Conservation (phyloP, 2,329 filamentous ascomycete genomes). For the Cladosporium sp. region DNA sequence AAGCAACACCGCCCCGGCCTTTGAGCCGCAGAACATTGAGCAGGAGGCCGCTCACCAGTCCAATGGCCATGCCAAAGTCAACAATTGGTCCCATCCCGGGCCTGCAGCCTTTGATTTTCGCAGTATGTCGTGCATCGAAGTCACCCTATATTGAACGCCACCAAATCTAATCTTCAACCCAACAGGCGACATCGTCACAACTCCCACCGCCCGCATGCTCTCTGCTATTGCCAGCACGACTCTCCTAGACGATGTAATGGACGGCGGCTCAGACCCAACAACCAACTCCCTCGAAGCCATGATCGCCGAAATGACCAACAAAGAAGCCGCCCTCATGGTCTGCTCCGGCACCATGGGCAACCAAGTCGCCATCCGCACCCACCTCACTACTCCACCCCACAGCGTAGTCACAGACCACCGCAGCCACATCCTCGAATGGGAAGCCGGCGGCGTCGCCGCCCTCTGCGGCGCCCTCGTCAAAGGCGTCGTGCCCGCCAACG, state of each 20-base stretch:
- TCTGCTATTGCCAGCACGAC: slow-evolving; percentile 67
- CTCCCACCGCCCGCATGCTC: slow-evolving; percentile 75
- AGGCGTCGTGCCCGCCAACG: slow-evolving; percentile 62
- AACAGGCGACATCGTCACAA: slow-evolving; percentile 59
- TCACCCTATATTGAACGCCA: neutral
- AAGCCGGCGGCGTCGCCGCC: slow-evolving; percentile 62
- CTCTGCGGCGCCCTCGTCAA: slow-evolving; percentile 66
- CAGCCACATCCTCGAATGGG: slow-evolving; percentile 68
- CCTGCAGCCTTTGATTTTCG: slow-evolving; percentile 53
- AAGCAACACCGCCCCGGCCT: slow-evolving; percentile 14
- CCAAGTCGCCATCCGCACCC: slow-evolving; percentile 72
- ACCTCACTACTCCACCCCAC: slow-evolving; percentile 74
- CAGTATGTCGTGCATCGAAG: slow-evolving; percentile 29
- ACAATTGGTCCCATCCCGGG: slow-evolving; percentile 39
- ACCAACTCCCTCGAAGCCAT: slow-evolving; percentile 70
- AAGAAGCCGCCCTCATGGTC: slow-evolving; percentile 73
- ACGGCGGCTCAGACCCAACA: slow-evolving; percentile 68
- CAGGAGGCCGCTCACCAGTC: slow-evolving; percentile 20
- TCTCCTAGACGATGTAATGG: slow-evolving; percentile 76
- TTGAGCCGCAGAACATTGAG: slow-evolving; percentile 14
- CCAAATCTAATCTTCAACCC: neutral
- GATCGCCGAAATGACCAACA: slow-evolving; percentile 65
- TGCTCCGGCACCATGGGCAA: slow-evolving; percentile 93
- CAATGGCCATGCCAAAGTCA: slow-evolving; percentile 23
- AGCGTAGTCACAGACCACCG: slow-evolving; percentile 72